phyloP scores from a whole-genome alignment of 768 basidiomycete species.

The Coprinopsis marcescibilis region DNA sequence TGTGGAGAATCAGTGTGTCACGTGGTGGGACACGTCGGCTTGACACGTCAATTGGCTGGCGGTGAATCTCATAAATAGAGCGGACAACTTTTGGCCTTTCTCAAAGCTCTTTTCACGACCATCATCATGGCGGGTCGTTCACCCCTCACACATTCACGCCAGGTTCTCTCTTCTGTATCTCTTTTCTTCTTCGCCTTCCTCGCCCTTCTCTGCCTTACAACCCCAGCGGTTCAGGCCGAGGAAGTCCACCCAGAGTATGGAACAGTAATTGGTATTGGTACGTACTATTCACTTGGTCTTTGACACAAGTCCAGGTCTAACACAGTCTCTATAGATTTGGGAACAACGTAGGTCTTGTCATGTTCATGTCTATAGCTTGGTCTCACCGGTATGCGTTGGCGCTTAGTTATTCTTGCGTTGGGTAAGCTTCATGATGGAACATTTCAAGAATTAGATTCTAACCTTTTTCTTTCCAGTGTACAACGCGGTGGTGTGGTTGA shows the following conservation, averaged over 20 bases:
- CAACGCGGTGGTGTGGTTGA: slow-evolving; percentile 82
- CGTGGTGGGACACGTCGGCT: slow-evolving; percentile 25
- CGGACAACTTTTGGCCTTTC: slow-evolving; percentile 14
- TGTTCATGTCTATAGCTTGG: background rate
- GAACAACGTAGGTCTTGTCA: slow-evolving; percentile 63
- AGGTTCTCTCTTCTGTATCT: slow-evolving; percentile 53
- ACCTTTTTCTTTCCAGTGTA: slow-evolving; percentile 64
- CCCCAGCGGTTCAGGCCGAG: slow-evolving; percentile 58
- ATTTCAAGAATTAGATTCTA: too few relatives aligned
- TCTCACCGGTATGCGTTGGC: slow-evolving; percentile 22
- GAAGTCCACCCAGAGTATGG: slow-evolving; percentile 75
- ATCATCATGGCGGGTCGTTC: slow-evolving; percentile 43
- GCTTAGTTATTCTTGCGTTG: slow-evolving; percentile 88
- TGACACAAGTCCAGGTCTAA: slow-evolving; percentile 6
- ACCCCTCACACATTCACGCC: slow-evolving; percentile 54
- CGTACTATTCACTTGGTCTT: slow-evolving; percentile 16
- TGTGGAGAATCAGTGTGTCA: slow-evolving; percentile 7
- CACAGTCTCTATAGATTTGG: slow-evolving; percentile 56
- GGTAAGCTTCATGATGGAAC: slow-evolving; percentile 43
- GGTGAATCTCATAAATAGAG: slow-evolving; percentile 19
- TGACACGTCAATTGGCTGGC: slow-evolving; percentile 30
- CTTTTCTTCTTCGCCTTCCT: slow-evolving; percentile 56
- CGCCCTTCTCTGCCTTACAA: slow-evolving; percentile 68
- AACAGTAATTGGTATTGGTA: slow-evolving; percentile 90
- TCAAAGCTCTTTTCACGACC: slow-evolving; percentile 25